Evolutionary conservation across 441 rosid species (phyloP).

Genomic region (Pelargonium australe): DNA sequence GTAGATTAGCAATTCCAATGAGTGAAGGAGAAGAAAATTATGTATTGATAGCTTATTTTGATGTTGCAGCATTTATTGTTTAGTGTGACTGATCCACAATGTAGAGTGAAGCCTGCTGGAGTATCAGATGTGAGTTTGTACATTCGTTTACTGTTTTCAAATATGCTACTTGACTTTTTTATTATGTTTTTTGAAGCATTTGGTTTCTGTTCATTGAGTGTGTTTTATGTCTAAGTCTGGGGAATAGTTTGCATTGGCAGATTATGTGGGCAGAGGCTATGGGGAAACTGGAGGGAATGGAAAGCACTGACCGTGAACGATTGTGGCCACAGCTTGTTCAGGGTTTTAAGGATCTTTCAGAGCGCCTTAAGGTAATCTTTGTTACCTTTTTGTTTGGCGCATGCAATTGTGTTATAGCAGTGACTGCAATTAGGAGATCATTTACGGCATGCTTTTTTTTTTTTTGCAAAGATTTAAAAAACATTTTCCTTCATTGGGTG

Average conservation of each 20-base stretch:
- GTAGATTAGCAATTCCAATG: no score
- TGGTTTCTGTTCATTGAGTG: neutral
- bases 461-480: neutral
- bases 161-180: constrained; percentile 1
- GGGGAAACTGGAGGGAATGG: constrained; percentile 94
- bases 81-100: constrained; percentile 81
- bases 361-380: constrained; percentile 68
- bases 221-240: constrained; percentile 23
- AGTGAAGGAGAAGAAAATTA: no score
- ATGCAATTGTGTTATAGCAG: neutral
- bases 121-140: constrained; percentile 80
- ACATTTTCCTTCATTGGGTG: neutral
- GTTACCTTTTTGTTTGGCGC: neutral
- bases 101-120: constrained; percentile 77
- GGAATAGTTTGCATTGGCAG: constrained; percentile 53
- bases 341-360: constrained; percentile 95
- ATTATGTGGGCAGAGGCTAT: constrained; percentile 99
- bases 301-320: constrained; percentile 77
- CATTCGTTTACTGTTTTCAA: neutral
- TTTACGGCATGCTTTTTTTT: neutral
- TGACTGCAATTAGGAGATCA: neutral
- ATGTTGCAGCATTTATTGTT: constrained; percentile 76
- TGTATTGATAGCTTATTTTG: constrained; percentile 12
- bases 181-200: neutral
- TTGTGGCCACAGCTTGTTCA: constrained; percentile 98